phyloP scores from a whole-genome alignment of 2,329 filamentous ascomycete genomes.

The Colletotrichum shisoi region DNA sequence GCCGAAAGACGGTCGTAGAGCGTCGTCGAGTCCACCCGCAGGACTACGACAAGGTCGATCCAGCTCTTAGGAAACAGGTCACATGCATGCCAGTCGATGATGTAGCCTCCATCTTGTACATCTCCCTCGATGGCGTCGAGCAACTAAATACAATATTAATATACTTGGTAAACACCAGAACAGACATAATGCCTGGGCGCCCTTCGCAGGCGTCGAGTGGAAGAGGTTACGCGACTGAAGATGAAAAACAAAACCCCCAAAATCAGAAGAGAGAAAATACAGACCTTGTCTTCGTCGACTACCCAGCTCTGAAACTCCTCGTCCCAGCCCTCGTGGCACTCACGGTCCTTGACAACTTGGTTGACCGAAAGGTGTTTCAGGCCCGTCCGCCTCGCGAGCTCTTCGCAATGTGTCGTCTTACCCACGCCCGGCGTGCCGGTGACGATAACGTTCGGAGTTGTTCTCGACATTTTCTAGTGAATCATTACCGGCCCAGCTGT shows the following conservation, averaged over 20 bases:
- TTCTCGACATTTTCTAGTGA: conserved; percentile 48
- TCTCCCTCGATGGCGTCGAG: conserved; percentile 89
- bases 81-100: conserved; percentile 98
- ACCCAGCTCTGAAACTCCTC: conserved; percentile 88
- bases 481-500: neutral
- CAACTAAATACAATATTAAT: conserved; percentile 60
- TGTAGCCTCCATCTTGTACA: conserved; percentile 77
- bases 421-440: conserved; percentile 96
- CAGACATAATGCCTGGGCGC: neutral
- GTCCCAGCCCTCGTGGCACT: conserved; percentile 87
- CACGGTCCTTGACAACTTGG: conserved; percentile 86
- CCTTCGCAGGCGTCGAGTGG: neutral
- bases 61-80: conserved; percentile 92
- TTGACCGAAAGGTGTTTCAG: conserved; percentile 88
- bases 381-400: conserved; percentile 76
- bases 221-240: neutral
- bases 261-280: conserved; percentile 39
- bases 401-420: conserved; percentile 91
- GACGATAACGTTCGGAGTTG: conserved; percentile 85
- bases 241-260: neutral
- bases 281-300: conserved; percentile 94
- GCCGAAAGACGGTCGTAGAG: conserved; percentile 84
- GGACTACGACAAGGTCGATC: conserved; percentile 93
- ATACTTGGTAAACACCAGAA: neutral
- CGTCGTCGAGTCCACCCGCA: conserved; percentile 79